Conservation (phyloP, 1,139 yeast species). For the Hemisphaericaspora subhashii region DNA sequence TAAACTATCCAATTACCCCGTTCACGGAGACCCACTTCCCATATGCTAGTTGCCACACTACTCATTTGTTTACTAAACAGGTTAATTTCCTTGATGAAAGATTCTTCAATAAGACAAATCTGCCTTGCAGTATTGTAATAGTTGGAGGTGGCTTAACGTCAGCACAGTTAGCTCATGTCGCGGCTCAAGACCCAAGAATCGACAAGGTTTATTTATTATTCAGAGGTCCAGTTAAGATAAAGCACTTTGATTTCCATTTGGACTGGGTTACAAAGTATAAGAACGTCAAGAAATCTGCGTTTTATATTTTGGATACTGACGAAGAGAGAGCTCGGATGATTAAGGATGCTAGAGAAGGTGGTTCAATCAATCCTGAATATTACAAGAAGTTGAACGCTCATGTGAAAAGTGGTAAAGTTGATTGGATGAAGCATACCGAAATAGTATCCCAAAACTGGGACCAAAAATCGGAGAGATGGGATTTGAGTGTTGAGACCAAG, state of each 20-base stretch:
- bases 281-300: conserved; percentile 43
- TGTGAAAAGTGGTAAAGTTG: conserved; percentile 28
- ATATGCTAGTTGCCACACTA: conserved; percentile 43
- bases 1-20: conserved; percentile 35
- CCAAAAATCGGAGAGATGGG: conserved; percentile 18
- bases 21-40: conserved; percentile 24
- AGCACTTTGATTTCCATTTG: conserved; percentile 51
- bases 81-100: conserved; percentile 26
- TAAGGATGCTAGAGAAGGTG: conserved; percentile 47
- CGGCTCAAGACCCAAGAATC: conserved; percentile 29
- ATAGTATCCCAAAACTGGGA: conserved; percentile 25
- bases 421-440: conserved; percentile 24
- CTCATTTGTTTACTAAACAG: conserved; percentile 34
- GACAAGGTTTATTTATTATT: conserved; percentile 33
- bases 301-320: conserved; percentile 45
- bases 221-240: conserved; percentile 43
- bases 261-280: conserved; percentile 56
- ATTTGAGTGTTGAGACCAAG: conserved; percentile 13
- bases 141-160: conserved; percentile 53
- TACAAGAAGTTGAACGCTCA: conserved; percentile 32
- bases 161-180: conserved; percentile 48
- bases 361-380: conserved; percentile 50
- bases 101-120: conserved; percentile 12
- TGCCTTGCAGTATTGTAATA: conserved; percentile 29
- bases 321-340: conserved; percentile 43